Conservation (phyloP, 2,329 filamentous ascomycete genomes). For the Thelonectria rubi region DNA sequence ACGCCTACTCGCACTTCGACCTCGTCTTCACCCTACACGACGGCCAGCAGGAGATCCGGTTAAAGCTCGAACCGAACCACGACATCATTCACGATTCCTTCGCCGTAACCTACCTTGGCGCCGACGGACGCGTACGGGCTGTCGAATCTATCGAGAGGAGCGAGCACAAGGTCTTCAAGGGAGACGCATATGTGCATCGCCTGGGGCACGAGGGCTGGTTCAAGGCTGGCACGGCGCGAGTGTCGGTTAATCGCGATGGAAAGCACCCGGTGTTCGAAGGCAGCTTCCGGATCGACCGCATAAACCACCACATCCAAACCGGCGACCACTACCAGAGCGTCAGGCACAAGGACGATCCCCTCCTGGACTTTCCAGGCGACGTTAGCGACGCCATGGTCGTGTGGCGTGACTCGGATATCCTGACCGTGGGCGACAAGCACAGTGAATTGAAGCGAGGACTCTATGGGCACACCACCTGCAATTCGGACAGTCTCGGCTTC, state of each 20-base stretch:
- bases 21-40: constrained; percentile 80
- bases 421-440: constrained; percentile 51
- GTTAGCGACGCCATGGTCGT: constrained; percentile 84
- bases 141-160: constrained; percentile 76
- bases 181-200: constrained; percentile 75
- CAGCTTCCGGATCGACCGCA: constrained; percentile 80
- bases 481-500: constrained; percentile 79
- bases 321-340: constrained; percentile 77
- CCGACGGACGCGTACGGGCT: constrained; percentile 73
- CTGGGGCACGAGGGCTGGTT: constrained; percentile 73
- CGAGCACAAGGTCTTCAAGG: constrained; percentile 86
- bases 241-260: constrained; percentile 82
- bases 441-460: constrained; percentile 71
- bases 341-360: constrained; percentile 75
- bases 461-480: constrained; percentile 64
- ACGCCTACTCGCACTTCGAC: constrained; percentile 85
- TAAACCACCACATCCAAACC: constrained; percentile 88
- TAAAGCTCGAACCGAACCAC: constrained; percentile 88
- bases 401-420: constrained; percentile 90
- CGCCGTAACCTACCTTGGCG: constrained; percentile 74
- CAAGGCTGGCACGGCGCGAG: constrained; percentile 85
- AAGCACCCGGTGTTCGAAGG: constrained; percentile 85
- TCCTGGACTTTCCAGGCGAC: constrained; percentile 58
- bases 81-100: constrained; percentile 85
- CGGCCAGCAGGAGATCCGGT: constrained; percentile 74